Evolutionary conservation across 345 rosid species (phyloP), one percentile per base, ranked within the genome.

Genomic region (Cardamine resedifolia): DNA sequence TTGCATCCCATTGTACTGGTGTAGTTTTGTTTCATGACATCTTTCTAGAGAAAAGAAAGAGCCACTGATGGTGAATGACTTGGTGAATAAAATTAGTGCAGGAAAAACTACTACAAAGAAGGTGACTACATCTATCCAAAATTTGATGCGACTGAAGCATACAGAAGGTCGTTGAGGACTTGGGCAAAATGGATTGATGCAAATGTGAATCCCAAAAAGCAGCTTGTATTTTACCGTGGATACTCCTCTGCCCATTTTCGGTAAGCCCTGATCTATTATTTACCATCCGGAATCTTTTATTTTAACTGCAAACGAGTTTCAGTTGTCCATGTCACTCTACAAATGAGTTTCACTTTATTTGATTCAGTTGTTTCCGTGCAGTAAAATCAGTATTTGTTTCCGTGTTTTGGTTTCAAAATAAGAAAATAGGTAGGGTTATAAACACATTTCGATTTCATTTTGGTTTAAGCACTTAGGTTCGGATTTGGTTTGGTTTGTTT

Each of bases 211-310:
- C 87, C 87, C 10, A 26, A 44, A 66, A 88, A 82, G 64, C 88
- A 89, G 79, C 73, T 89, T 64, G 90, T 95, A 48, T 80, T 95
- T 59, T 95, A 89, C 69, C 93, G 99, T 15, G 99, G 99, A 77
- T 95, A 89, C 79, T 95, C 97, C 62, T 85, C 96, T 14, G 93
- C 97, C 48, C 97, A 95, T 84, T 95, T 91, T 83, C 89, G 96
- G 98, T 89, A 77, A 36, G 3, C 67, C 56, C 14, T 1, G 1
- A 7, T 47, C 45, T 31, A 10, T 58, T 20, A 20, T 19, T 27
- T 71, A 49, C 51, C 47, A 12, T 10, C 61, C 2, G 1, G 20
- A 61, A 33, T 16, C 51, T 72, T n/a, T 41, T 20, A 28, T 33
- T 50, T 10, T 2, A 28, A 18, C 60, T 28, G 0, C 8, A 33